Percentiles rank a stretch among this genome's conserved stretches.
phyloP scores from a whole-genome alignment of 1,139 yeast species.

The Hyphopichia fennica region DNA sequence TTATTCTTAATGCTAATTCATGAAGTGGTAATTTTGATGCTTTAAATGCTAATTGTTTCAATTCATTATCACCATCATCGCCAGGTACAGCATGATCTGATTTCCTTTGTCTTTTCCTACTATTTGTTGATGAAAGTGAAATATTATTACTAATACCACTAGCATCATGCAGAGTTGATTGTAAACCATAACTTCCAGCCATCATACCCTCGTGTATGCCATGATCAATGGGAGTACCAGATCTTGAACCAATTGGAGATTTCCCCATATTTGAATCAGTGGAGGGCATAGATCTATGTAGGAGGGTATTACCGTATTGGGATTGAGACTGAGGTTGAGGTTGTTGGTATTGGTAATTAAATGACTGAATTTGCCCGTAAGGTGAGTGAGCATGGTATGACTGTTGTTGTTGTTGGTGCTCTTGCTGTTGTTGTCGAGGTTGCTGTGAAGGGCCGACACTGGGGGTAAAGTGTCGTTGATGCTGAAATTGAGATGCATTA shows the following conservation, averaged over 20 bases:
- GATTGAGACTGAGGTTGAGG: constrained; percentile 15
- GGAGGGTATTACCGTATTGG: constrained; percentile 1
- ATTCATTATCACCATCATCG: constrained; percentile 41
- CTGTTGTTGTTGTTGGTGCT: constrained; percentile 1
- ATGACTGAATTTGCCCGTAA: constrained; percentile 8
- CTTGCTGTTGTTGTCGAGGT: constrained; percentile 8
- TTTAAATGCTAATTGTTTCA: constrained; percentile 49
- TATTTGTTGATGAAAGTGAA: constrained; percentile 9
- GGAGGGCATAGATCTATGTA: not conserved
- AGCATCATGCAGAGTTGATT: not conserved
- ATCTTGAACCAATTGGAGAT: constrained; percentile 3
- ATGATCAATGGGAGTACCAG: constrained; percentile 3
- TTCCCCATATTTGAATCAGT: not conserved
- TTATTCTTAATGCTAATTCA: constrained; percentile 52
- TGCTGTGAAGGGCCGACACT: not conserved
- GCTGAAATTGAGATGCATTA: not conserved
- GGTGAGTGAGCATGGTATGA: constrained; percentile 9
- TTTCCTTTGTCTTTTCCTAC: constrained; percentile 31
- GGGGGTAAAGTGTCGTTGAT: not conserved
- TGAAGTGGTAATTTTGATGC: constrained; percentile 45
- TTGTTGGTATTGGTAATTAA: constrained; percentile 2
- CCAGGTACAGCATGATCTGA: constrained; percentile 39
- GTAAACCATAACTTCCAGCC: not conserved
- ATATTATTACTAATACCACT: constrained; percentile 3
- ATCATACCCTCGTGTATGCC: not conserved